A percentile compares a stretch with the other conserved stretches of the same genome.
Evolutionary conservation across 1,284 basidiomycete species (phyloP).

Genomic region (Apiotrichum veenhuisii): DNA sequence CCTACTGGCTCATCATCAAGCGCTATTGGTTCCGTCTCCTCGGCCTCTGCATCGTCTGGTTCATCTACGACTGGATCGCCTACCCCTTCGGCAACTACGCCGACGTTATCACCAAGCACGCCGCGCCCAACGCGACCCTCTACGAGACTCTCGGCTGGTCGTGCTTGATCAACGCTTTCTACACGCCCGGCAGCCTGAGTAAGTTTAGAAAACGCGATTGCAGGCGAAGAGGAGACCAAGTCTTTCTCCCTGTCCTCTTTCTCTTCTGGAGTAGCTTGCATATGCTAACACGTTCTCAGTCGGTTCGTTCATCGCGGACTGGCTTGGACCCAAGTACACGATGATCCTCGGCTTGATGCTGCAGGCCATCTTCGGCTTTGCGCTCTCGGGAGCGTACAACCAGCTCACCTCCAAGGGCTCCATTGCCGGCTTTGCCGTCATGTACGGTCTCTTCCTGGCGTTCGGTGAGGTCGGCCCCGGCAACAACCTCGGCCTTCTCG

Average conservation of each 20-base stretch:
- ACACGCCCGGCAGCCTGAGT: slow-evolving; percentile 42
- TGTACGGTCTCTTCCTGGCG: slow-evolving; percentile 86
- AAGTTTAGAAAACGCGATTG: not conserved
- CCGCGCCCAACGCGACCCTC: slow-evolving; percentile 26
- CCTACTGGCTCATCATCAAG: slow-evolving; percentile 69
- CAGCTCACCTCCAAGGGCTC: slow-evolving; percentile 26
- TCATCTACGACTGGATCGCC: slow-evolving; percentile 60
- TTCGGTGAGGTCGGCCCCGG: slow-evolving; percentile 70
- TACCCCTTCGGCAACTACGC: slow-evolving; percentile 77
- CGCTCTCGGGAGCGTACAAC: slow-evolving; percentile 74
- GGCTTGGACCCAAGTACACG: slow-evolving; percentile 54
- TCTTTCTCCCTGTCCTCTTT: no score
- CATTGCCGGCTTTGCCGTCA: slow-evolving; percentile 73
- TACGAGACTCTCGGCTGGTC: slow-evolving; percentile 45
- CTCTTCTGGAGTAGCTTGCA: no score
- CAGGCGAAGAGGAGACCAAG: no score
- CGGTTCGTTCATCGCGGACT: slow-evolving; percentile 39
- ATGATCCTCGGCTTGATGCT: slow-evolving; percentile 69
- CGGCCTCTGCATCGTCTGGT: slow-evolving; percentile 53
- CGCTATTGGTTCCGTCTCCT: slow-evolving; percentile 57
- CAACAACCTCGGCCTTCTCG: slow-evolving; percentile 74
- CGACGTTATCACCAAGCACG: slow-evolving; percentile 54
- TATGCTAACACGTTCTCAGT: not conserved
- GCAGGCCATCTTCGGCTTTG: slow-evolving; percentile 77
- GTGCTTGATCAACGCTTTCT: slow-evolving; percentile 52